Conservation (phyloP, 176 grass and related monocot species). For the Hyparrhenia diplandra region DNA sequence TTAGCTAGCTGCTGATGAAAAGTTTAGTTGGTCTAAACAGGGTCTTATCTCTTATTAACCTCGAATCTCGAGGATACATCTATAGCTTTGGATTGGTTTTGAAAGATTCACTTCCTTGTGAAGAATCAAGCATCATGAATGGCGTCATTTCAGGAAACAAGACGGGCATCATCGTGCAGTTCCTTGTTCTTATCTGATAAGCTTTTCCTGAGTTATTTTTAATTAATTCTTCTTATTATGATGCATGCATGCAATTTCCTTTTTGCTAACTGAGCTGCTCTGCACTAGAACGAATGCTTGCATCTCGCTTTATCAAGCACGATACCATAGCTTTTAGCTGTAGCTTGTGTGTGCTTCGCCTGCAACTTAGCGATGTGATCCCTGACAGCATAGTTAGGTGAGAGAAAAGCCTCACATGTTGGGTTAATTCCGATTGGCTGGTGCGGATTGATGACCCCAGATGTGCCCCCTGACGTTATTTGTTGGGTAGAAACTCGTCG, state of each 20-base stretch:
- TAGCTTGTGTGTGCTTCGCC: neutral
- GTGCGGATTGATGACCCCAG: no score
- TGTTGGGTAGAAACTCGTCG: no score
- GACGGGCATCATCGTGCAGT: neutral
- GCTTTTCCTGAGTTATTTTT: neutral
- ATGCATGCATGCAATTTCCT: neutral
- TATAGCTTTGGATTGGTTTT: no score
- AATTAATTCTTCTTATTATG: neutral
- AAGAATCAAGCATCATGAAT: neutral
- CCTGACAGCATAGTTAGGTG: neutral
- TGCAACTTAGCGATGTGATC: neutral
- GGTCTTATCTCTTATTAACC: no score
- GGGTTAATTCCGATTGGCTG: constrained; percentile 8
- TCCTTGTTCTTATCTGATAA: neutral
- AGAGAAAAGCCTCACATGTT: neutral
- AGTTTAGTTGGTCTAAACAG: no score
- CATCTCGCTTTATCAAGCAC: neutral
- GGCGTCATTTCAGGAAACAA: constrained; percentile 12
- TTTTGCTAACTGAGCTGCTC: neutral
- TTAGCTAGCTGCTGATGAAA: no score
- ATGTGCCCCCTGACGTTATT: neutral
- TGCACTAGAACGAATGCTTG: neutral
- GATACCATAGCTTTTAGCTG: neutral
- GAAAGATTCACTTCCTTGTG: neutral
- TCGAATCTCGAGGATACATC: no score